Conservation (phyloP, 2,329 filamentous ascomycete genomes). For the Penicillium frequentans region DNA sequence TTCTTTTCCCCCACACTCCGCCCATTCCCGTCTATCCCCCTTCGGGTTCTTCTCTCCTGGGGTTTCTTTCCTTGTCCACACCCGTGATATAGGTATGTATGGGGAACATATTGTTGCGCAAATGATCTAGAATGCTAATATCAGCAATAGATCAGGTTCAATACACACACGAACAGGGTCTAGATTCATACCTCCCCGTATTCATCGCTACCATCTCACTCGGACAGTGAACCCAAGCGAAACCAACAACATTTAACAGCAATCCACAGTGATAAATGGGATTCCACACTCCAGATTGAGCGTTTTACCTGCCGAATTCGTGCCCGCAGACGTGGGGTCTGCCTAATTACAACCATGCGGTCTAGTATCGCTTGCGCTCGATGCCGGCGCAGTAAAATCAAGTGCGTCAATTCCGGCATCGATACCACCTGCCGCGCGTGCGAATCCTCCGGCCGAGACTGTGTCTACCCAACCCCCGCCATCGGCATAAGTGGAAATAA, state of each 20-base stretch:
- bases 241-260: neutral
- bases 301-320: neutral
- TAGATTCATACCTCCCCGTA: neutral
- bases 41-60: constrained; percentile 9
- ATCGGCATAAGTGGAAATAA: constrained; percentile 38
- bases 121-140: neutral
- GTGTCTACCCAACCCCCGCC: constrained; percentile 62
- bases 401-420: constrained; percentile 77
- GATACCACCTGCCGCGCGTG: constrained; percentile 73
- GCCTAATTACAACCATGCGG: constrained; percentile 53
- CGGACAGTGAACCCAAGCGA: neutral
- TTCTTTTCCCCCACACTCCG: constrained; percentile 38
- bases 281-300: neutral
- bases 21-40: constrained; percentile 25
- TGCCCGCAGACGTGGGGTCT: constrained; percentile 14
- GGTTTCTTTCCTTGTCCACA: neutral
- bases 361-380: constrained; percentile 77
- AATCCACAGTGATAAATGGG: neutral
- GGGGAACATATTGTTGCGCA: neutral
- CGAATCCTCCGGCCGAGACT: constrained; percentile 69
- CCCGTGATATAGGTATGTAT: neutral
- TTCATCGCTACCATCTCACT: neutral
- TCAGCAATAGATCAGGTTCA: neutral
- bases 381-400: constrained; percentile 80
- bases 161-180: neutral